Evolutionary conservation across 257 asterid genomes (phyloP), one percentile per base, ranked within the genome.

Genomic region (Gentiana dahurica): DNA sequence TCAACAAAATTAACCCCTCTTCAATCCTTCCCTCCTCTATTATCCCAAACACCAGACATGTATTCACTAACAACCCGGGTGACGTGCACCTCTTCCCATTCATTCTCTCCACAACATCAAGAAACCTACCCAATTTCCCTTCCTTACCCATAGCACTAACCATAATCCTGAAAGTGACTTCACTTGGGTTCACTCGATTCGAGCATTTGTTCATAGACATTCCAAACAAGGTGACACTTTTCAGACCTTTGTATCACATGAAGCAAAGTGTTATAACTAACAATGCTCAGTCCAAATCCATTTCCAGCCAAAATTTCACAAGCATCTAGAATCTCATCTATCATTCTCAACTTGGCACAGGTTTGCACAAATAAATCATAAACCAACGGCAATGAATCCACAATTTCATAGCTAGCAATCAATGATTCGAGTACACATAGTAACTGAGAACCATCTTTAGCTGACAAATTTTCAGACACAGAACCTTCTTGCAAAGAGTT

Each of bases 331-430:
- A 65, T 53, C 58, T 45, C 75, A 70, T 76, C 93, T 37, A 76
- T 33, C 55, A 81, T 66, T 72, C 94, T 80, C 74, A 83, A 75
- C 72, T 78, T 89, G 1, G 93, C 89, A 68, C 94, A 89, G 49
- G 78, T 70, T 71, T 75, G 95, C 34, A 89, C 51, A 65, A 83
- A 83, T 77, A 89, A 76, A 67, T 86, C 94, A 54, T 83, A 83
- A 75, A 80, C 89, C 60, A 89, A 73, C 5, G 94, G 87, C 15
- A 71, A 69, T 8, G 95, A 86, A 65, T 73, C 87, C 53, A 63
- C 75, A 64, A 38, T 15, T 45, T 54, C 65, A 49, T 81, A 86
- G 66, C 72, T 75, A 41, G 69, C 78, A 51, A 83, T 50, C 73
- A 89, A 61, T 32, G 83, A 69, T 61, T 77, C 73, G 54, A 89